Conservation (phyloP, 2,329 filamentous ascomycete genomes). For the Tolypocladium amazonense region DNA sequence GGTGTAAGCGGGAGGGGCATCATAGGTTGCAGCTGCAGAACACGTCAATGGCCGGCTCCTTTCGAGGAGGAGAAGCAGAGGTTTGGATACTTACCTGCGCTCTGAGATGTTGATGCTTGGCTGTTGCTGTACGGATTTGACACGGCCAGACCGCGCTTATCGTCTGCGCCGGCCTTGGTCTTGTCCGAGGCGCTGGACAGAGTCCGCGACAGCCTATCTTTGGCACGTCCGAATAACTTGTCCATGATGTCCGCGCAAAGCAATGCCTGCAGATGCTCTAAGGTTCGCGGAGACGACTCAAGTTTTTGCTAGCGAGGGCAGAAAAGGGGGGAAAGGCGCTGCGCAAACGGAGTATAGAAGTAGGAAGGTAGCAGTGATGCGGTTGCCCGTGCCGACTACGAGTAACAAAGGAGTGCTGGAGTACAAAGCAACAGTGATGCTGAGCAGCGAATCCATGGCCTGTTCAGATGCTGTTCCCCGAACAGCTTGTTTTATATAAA, state of each 20-base stretch:
- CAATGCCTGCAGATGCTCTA: too few relatives aligned
- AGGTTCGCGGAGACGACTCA: too few relatives aligned
- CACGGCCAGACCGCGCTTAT: neutral
- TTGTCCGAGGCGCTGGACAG: neutral
- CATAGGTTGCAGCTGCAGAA: neutral
- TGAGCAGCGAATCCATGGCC: neutral
- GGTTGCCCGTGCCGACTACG: neutral
- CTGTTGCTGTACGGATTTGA: neutral
- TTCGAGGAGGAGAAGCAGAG: neutral
- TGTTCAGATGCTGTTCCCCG: neutral
- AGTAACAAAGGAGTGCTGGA: neutral
- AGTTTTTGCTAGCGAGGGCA: neutral
- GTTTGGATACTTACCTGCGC: neutral
- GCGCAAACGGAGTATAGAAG: neutral
- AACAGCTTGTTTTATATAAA: neutral
- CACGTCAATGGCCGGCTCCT: neutral
- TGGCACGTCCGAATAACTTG: neutral
- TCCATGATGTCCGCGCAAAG: neutral
- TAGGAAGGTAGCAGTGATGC: neutral
- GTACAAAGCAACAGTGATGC: neutral
- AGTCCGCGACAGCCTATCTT: neutral
- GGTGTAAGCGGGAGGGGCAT: constrained; percentile 25
- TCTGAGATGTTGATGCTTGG: neutral
- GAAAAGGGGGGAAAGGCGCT: neutral
- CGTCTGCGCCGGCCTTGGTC: neutral